Conservation (phyloP, 768 basidiomycete species). For the Russula lepida region DNA sequence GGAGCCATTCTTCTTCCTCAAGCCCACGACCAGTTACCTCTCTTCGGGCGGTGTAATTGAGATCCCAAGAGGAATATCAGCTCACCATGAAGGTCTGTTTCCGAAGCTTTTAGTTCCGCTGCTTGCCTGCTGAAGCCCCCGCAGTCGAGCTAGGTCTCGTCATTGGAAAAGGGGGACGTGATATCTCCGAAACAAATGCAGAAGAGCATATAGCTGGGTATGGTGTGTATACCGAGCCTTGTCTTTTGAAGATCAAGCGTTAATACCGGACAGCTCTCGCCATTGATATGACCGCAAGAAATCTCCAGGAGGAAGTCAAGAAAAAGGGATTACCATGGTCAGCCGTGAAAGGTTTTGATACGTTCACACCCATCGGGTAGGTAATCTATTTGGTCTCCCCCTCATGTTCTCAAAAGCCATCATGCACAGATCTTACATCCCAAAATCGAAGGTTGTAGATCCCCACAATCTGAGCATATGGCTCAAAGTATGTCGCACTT, state of each 20-base stretch:
- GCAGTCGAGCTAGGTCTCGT: conserved; percentile 95
- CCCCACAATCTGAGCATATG: conserved; percentile 69
- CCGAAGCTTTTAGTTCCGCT: neutral
- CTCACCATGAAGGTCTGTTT: conserved; percentile 80
- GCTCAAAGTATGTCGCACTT: conserved; percentile 47
- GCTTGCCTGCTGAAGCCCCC: neutral
- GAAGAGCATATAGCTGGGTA: conserved; percentile 84
- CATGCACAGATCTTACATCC: conserved; percentile 61
- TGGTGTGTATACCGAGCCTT: conserved; percentile 39
- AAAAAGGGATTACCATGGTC: conserved; percentile 95
- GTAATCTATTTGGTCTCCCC: conserved; percentile 15
- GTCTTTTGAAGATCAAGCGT: neutral
- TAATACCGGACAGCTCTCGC: conserved; percentile 55
- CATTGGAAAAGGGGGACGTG: conserved; percentile 79
- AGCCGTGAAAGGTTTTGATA: conserved; percentile 95
- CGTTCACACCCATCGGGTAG: conserved; percentile 87
- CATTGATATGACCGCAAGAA: conserved; percentile 94
- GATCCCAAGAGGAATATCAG: conserved; percentile 73
- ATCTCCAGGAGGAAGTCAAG: conserved; percentile 89
- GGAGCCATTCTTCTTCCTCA: conserved; percentile 98
- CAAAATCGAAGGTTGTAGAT: conserved; percentile 58
- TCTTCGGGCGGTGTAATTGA: conserved; percentile 70
- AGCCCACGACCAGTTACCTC: conserved; percentile 89
- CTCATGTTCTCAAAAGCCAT: neutral
- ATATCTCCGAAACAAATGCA: conserved; percentile 68